Base-by-base conservation (phyloP, 2,329 filamentous ascomycete species). In the Trichophyton benhamiae region DNA sequence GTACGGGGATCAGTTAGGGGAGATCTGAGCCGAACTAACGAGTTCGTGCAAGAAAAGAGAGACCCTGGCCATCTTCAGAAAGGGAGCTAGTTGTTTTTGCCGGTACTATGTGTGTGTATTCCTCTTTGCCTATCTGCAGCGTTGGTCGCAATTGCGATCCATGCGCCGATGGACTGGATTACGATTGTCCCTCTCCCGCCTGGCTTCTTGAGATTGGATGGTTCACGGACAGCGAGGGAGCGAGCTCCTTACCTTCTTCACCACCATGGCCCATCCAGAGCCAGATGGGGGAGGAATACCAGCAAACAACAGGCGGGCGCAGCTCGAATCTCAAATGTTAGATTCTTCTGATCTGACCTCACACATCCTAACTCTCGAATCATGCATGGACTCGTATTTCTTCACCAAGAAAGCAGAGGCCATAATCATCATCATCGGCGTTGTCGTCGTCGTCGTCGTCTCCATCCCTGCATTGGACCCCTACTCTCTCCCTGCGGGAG, bases 161-260 rank as follows among this genome's bases (percentile, higher is more conserved):
- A 55, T 55, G 49, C 49, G 49, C 49, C 49, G 49, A 55, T 36
- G 49, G 27, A 55, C 49, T 55, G 49, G 49, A 55, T 55, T 55
- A 55, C n/a, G 49, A 55, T 55, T 55, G 27, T 36, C 27, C 27
- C 49, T 30, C 27, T 53, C 27, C 49, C 13, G 27, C 49, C 49
- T 55, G 27, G 15, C 27, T 36, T 55, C 33, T 36, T 55, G 49
- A 55, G 49, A 55, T 55, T 55, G 13, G 27, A 27, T 27, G 30
- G 20, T 17, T 20, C 36, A 17, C 41, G n/a, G 41, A 44, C 33
- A 36, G 1, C 9, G 33, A 36, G 33, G 1, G 33, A 36, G 9
- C 33, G 3, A 36, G 33, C 33, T 36, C 33, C 33, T 13, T 44
- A 33, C 49, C 49, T 33, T 7, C 49, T 36, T 36, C 33, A 36